Evolutionary conservation across 2,329 filamentous ascomycete species (phyloP), one percentile per base, ranked within the genome.

Genomic region (Huntiella omanensis): DNA sequence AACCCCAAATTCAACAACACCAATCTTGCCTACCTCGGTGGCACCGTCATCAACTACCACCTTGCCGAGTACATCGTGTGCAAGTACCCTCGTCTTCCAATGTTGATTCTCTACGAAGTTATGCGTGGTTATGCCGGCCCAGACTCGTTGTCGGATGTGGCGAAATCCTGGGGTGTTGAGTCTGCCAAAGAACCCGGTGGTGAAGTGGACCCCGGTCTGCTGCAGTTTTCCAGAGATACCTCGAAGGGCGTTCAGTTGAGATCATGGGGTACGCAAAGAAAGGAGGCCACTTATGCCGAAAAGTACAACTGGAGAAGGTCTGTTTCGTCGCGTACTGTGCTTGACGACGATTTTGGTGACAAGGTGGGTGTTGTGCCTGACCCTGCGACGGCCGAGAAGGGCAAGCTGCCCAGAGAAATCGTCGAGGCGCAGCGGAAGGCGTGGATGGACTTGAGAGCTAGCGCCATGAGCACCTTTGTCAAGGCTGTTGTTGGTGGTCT

Each of bases 121-220:
- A 79, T 93, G 67, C 79, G 81, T 56, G 86, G 83, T 40, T 96
- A 85, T 59, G 72, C 79, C 40, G 91, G 91, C 4, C 71, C 75
- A 4, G 74, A 77, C 53, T 77, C 87, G 1, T 70, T 96, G 40
- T 67, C 78, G 44, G 68, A 77, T 15, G 72, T 96, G 53, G 76
- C 83, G 12, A 68, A 71, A 51, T 82, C 91, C 64, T 98, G 91
- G 91, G 91, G 91, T 63, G 77, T 96, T 12, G 88, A 96, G 60
- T 65, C 70, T 38, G 88, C 84, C n/a, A 83, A 82, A 8, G 80
- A 77, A 15, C 91, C 91, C 0, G 91, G 88, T 43, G 75, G 75
- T 49, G 88, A 96, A 64, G 87, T 96, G 47, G 91, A 98, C 59
- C 80, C 87, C 0, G 91, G 88, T 4, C 68, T 93, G 46, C 68